phyloP scores from a whole-genome alignment of 148 eudicot species.

The Tetragonia tetragonoides region DNA sequence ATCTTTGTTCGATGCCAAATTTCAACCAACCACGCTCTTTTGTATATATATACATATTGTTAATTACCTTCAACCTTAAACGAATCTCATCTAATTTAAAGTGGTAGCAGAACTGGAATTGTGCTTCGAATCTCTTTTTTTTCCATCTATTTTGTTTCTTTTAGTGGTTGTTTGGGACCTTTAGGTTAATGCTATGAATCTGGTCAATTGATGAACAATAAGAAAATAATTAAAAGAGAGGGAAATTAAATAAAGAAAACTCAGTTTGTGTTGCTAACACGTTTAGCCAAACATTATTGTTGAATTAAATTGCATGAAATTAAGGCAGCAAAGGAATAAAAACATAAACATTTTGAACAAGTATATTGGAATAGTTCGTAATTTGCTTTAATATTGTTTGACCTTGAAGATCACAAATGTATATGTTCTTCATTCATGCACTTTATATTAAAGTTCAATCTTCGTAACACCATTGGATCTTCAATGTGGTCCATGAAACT shows the following conservation, averaged over 20 bases:
- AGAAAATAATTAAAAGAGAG: background rate
- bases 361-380: background rate
- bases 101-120: background rate
- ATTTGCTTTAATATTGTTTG: conserved; percentile 21
- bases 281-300: conserved; percentile 17
- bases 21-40: conserved; percentile 11
- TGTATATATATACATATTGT: background rate
- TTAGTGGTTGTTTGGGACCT: background rate
- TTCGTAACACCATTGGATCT: background rate
- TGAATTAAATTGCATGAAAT: conserved; percentile 12
- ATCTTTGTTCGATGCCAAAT: conserved; percentile 12
- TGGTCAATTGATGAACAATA: conserved; percentile 3
- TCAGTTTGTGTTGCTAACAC: conserved; percentile 37
- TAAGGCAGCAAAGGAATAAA: conserved; percentile 19
- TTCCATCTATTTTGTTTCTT: background rate
- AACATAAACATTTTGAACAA: background rate
- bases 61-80: background rate
- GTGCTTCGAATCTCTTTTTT: background rate
- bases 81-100: background rate
- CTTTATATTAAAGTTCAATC: background rate
- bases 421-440: background rate
- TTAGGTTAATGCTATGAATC: conserved; percentile 6
- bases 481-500: background rate
- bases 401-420: conserved; percentile 6
- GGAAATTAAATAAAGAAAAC: background rate